Conservation (phyloP, 352 stramenopile species). For the Pythium sp. region DNA sequence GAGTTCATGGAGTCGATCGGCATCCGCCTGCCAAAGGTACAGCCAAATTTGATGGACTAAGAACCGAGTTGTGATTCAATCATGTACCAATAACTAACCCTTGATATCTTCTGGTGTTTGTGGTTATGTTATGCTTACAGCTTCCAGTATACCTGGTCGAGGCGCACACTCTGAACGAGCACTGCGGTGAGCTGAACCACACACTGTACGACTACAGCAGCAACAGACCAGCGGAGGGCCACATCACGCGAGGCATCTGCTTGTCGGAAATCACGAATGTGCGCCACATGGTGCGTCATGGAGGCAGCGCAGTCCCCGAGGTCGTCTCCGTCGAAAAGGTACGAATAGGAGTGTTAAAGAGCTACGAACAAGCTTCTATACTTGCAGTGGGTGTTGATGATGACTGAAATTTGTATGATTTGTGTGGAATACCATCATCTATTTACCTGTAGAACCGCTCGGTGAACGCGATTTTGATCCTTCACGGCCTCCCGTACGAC, state of each 20-base stretch:
- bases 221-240: constrained; percentile 29
- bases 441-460: constrained; percentile 41
- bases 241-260: constrained; percentile 53
- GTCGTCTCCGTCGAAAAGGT: constrained; percentile 56
- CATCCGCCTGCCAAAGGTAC: constrained; percentile 53
- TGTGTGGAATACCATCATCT: background rate
- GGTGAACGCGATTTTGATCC: constrained; percentile 68
- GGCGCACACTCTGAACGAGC: constrained; percentile 49
- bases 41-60: too few relatives aligned
- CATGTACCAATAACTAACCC: background rate
- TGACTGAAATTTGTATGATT: background rate
- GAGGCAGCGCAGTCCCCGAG: constrained; percentile 33
- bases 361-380: background rate
- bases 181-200: constrained; percentile 24
- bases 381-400: background rate
- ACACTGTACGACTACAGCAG: constrained; percentile 26
- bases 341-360: background rate
- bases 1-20: constrained; percentile 66
- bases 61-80: too few relatives aligned
- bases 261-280: constrained; percentile 55
- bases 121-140: constrained; percentile 19
- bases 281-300: constrained; percentile 42
- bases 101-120: background rate
- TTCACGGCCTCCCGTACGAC: constrained; percentile 73
- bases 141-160: constrained; percentile 69